phyloP scores from a whole-genome alignment of 192 early-diverging fungal species.

The Backusella australiensis region DNA sequence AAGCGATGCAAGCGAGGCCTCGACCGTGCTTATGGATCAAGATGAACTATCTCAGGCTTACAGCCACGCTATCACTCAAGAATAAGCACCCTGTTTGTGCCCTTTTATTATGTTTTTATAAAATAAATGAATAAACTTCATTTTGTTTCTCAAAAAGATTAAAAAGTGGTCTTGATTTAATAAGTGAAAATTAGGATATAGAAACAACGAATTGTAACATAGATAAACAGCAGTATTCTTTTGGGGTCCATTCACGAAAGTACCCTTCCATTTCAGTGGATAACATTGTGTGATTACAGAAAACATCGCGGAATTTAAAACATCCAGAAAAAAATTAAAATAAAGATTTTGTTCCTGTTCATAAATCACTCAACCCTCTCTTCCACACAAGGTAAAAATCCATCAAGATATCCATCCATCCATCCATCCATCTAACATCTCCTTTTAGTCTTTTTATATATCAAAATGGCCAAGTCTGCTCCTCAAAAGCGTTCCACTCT shows the following conservation, averaged over 20 bases:
- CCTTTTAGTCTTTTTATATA: not conserved
- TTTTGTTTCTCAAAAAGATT: too few relatives aligned
- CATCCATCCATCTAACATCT: not conserved
- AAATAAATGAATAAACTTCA: not conserved
- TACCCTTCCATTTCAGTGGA: too few relatives aligned
- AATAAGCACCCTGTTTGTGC: not conserved
- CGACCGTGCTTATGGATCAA: constrained; percentile 6
- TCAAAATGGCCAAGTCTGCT: not conserved
- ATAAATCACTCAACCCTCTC: not conserved
- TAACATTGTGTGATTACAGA: too few relatives aligned
- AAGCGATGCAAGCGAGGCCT: constrained; percentile 18
- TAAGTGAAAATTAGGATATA: too few relatives aligned
- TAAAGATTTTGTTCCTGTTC: not conserved
- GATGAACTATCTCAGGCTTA: constrained; percentile 5
- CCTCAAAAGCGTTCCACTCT: constrained; percentile 73
- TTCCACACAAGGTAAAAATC: not conserved
- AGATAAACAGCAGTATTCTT: too few relatives aligned
- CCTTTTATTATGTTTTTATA: not conserved
- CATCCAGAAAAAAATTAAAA: not conserved
- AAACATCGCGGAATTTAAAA: not conserved
- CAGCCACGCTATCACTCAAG: not conserved
- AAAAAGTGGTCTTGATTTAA: too few relatives aligned
- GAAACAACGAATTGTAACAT: too few relatives aligned
- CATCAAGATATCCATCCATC: not conserved
- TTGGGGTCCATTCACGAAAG: too few relatives aligned